phyloP scores from a whole-genome alignment of 2,329 filamentous ascomycete genomes.

The Arthroderma uncinatum region DNA sequence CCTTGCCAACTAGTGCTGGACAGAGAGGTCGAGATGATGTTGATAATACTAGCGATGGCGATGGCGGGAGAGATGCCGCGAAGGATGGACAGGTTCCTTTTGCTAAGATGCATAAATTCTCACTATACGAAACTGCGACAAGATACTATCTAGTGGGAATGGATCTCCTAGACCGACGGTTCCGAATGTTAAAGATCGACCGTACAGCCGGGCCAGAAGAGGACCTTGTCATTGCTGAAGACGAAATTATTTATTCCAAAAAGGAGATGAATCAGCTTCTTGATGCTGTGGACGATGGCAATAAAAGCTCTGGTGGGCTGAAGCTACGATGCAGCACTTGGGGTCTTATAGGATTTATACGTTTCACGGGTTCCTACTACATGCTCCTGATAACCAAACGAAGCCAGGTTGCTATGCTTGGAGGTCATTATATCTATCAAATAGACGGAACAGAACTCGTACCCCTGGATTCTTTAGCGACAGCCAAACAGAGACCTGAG shows the following conservation, averaged over 20 bases:
- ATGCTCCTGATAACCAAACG: conserved; percentile 96
- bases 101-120: conserved; percentile 81
- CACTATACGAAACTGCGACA: conserved; percentile 88
- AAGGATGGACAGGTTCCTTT: conserved; percentile 34
- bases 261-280: conserved; percentile 88
- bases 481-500: conserved; percentile 61
- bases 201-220: conserved; percentile 66
- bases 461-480: conserved; percentile 62
- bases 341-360: conserved; percentile 89
- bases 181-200: conserved; percentile 89
- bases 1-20: conserved; percentile 27
- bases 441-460: conserved; percentile 88
- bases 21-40: conserved; percentile 28
- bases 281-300: conserved; percentile 89
- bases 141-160: conserved; percentile 91
- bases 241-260: conserved; percentile 87
- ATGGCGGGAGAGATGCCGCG: conserved; percentile 15
- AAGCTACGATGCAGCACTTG: conserved; percentile 82
- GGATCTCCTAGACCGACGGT: conserved; percentile 78
- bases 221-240: conserved; percentile 76
- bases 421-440: conserved; percentile 91
- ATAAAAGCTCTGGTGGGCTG: conserved; percentile 78
- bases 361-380: conserved; percentile 91
- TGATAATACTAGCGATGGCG: conserved; percentile 15
- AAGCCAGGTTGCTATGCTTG: conserved; percentile 89